Percentiles rank a stretch among this genome's conserved stretches.
These are phyloP conservation scores for Boechera stricta DNA, from an alignment of 345 rosid species.

Conservation along the genomic window DNA sequence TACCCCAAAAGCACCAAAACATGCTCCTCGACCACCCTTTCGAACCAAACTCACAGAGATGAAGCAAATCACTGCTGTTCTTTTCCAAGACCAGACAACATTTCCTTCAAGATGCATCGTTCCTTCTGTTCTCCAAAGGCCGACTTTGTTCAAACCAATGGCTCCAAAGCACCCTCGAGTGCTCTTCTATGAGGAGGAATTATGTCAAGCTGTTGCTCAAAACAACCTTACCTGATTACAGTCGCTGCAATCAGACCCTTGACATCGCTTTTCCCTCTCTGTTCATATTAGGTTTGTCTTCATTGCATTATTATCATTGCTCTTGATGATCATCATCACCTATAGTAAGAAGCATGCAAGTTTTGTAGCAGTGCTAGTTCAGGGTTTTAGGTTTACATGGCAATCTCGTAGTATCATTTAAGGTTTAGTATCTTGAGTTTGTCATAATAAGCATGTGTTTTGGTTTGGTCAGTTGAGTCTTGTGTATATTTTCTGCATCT, in stretches of 20 bases:
- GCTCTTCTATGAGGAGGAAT: constrained; percentile 88
- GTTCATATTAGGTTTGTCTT: constrained; percentile 59
- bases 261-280: constrained; percentile 31
- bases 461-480: constrained; percentile 34
- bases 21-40: constrained; percentile 87
- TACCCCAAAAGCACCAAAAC: constrained; percentile 92
- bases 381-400: constrained; percentile 46
- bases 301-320: constrained; percentile 43
- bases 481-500: constrained; percentile 35
- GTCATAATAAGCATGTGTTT: constrained; percentile 39
- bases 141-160: constrained; percentile 63
- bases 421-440: constrained; percentile 30
- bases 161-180: constrained; percentile 57
- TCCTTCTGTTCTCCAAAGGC: constrained; percentile 80
- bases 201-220: constrained; percentile 96
- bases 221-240: constrained; percentile 72
- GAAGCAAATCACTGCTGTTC: constrained; percentile 89
- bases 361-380: constrained; percentile 66
- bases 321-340: constrained; percentile 21
- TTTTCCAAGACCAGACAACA: constrained; percentile 77
- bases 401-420: constrained; percentile 27
- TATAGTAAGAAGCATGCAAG: constrained; percentile 56
- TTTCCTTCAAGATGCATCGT: constrained; percentile 78
- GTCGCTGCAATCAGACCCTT: constrained; percentile 14
- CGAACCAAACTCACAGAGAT: constrained; percentile 72